phyloP scores from a whole-genome alignment of 345 rosid genomes.

The Viola odorata region DNA sequence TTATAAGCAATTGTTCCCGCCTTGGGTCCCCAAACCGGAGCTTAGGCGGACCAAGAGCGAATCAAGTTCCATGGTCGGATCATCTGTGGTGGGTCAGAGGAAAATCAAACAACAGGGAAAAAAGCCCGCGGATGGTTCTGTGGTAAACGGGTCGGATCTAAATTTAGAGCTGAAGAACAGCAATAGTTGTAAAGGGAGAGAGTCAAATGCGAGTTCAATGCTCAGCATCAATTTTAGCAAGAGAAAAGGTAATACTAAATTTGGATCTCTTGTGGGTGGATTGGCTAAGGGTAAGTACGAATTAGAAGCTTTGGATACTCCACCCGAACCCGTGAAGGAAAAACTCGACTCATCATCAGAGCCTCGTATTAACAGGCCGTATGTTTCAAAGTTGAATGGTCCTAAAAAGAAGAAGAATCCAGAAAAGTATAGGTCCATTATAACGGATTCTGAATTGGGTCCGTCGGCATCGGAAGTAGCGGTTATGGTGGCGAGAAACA shows the following conservation, averaged over 20 bases:
- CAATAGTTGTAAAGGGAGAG: too few species aligned
- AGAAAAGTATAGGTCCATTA: constrained; percentile 16
- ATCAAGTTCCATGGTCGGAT: constrained; percentile 49
- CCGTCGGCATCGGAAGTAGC: constrained; percentile 92
- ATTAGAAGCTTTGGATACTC: background rate
- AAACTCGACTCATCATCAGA: too few species aligned
- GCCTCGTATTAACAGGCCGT: background rate
- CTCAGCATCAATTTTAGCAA: too few species aligned
- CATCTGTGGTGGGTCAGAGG: constrained; percentile 11
- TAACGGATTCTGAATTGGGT: constrained; percentile 72
- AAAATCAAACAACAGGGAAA: background rate
- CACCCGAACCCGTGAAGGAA: background rate
- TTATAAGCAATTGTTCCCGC: background rate
- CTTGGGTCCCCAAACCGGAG: constrained; percentile 30
- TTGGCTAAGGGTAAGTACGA: constrained; percentile 7
- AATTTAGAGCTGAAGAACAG: too few species aligned
- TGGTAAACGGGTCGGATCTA: background rate
- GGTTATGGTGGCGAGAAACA: constrained; percentile 40
- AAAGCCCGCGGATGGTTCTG: constrained; percentile 3
- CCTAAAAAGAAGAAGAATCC: constrained; percentile 7
- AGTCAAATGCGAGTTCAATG: too few species aligned
- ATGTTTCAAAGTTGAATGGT: background rate
- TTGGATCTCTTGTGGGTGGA: background rate
- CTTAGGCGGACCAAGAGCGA: constrained; percentile 78
- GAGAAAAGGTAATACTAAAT: too few species aligned